phyloP scores from a whole-genome alignment of 2,329 filamentous ascomycete species.

The Diaporthe citriasiana region DNA sequence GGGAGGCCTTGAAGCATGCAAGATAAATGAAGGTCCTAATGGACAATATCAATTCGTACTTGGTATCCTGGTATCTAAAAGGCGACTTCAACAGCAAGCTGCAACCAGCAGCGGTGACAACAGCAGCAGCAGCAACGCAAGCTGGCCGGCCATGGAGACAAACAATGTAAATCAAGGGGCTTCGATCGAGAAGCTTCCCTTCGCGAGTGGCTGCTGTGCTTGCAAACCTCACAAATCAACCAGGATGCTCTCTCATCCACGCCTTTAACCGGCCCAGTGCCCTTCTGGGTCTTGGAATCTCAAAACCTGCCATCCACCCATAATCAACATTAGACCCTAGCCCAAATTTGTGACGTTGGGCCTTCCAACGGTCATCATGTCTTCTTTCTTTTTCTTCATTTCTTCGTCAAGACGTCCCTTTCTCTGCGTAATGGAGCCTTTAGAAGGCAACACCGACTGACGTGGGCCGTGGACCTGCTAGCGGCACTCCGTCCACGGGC shows the following conservation, averaged over 20 bases:
- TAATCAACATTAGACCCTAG: conserved; percentile 14
- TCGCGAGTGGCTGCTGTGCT: conserved; percentile 3
- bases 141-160: conserved; percentile 36
- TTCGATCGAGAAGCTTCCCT: conserved; percentile 34
- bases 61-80: conserved; percentile 43
- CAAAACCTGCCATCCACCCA: conserved; percentile 12
- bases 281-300: conserved; percentile 10
- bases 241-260: conserved; percentile 5
- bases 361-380: neutral
- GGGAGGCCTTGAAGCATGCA: neutral
- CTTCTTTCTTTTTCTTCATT: neutral
- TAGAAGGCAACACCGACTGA: conserved; percentile 65
- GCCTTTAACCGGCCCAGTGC: conserved; percentile 25
- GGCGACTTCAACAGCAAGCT: conserved; percentile 33
- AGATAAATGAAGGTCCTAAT: neutral
- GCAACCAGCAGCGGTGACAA: conserved; percentile 32
- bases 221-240: conserved; percentile 11
- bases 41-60: conserved; percentile 24
- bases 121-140: conserved; percentile 7
- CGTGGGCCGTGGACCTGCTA: conserved; percentile 51
- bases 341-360: conserved; percentile 27
- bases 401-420: neutral
- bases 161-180: conserved; percentile 21
- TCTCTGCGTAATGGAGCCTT: neutral
- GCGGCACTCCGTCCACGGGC: conserved; percentile 28